Evolutionary conservation across 768 basidiomycete species (phyloP).

Genomic region (Paxillus ammoniavirescens): DNA sequence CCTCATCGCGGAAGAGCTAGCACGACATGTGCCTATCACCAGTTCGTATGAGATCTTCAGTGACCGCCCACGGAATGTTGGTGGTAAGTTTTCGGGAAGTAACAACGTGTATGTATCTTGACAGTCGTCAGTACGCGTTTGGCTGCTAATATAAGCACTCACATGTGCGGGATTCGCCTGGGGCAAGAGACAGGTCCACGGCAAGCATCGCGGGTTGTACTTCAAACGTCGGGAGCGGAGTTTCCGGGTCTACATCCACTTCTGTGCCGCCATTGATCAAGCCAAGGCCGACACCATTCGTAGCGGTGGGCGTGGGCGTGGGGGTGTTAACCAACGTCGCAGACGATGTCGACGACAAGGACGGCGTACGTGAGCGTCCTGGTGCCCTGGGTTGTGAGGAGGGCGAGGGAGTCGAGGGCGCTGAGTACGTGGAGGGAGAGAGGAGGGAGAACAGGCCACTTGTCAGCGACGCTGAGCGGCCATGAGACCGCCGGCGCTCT

Average conservation of each 20-base stretch:
- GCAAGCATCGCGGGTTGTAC: slow-evolving; percentile 85
- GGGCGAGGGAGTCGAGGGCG: slow-evolving; percentile 19
- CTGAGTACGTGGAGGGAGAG: slow-evolving; percentile 36
- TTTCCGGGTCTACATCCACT: slow-evolving; percentile 58
- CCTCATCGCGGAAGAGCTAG: slow-evolving; percentile 34
- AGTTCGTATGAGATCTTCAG: slow-evolving; percentile 89
- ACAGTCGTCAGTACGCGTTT: neutral
- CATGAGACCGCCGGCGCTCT: slow-evolving; percentile 37
- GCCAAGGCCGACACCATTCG: slow-evolving; percentile 32
- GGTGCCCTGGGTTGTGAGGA: slow-evolving; percentile 25
- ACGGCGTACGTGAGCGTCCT: slow-evolving; percentile 17
- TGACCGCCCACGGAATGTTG: slow-evolving; percentile 83
- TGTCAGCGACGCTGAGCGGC: slow-evolving; percentile 51
- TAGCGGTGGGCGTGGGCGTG: neutral
- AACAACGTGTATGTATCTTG: slow-evolving; percentile 77
- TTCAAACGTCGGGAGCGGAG: slow-evolving; percentile 80
- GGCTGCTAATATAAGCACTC: slow-evolving; percentile 5
- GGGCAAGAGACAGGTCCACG: slow-evolving; percentile 76
- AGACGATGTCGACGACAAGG: slow-evolving; percentile 25
- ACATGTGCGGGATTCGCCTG: slow-evolving; percentile 89
- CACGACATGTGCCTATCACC: slow-evolving; percentile 82
- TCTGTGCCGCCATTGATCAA: slow-evolving; percentile 26
- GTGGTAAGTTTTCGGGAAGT: slow-evolving; percentile 81
- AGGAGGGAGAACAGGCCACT: slow-evolving; percentile 49
- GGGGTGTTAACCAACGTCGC: slow-evolving; percentile 2